Conservation (phyloP, 805 yeast species). For the Lachancea quebecensis region DNA sequence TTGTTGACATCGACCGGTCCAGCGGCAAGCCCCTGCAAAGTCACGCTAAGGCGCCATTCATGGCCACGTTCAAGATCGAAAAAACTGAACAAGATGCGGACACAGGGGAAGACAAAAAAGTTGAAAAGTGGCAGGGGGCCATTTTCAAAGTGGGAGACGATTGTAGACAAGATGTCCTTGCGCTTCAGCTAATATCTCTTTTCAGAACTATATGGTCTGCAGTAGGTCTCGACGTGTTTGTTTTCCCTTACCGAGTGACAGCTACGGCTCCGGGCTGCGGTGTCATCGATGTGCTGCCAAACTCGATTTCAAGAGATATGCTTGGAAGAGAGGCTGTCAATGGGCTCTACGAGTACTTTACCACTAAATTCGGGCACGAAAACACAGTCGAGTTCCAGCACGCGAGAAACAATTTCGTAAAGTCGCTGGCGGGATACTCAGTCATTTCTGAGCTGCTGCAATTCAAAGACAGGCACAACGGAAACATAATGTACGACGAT, state of each 20-base stretch:
- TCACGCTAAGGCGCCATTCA: constrained; percentile 97
- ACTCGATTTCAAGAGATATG: constrained; percentile 95
- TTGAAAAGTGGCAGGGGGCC: constrained; percentile 85
- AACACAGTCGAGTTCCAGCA: constrained; percentile 80
- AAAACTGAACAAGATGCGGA: constrained; percentile 42
- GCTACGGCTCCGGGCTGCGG: constrained; percentile 99
- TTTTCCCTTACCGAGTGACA: constrained; percentile 90
- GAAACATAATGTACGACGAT: constrained; percentile 93
- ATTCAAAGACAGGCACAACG: constrained; percentile 96
- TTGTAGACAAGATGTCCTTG: constrained; percentile 94
- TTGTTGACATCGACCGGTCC: constrained; percentile 82
- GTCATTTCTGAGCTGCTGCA: constrained; percentile 85
- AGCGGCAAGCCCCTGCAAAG: constrained; percentile 94
- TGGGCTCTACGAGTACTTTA: constrained; percentile 88
- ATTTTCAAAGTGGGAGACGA: constrained; percentile 99
- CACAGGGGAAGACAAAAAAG: constrained; percentile 35
- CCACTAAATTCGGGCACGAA: constrained; percentile 92
- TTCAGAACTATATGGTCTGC: constrained; percentile 86
- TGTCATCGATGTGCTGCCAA: constrained; percentile 94
- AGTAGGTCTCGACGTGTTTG: constrained; percentile 83
- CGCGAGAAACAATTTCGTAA: constrained; percentile 88
- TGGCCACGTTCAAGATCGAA: constrained; percentile 88
- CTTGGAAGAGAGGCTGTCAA: constrained; percentile 97
- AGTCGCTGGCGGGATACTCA: constrained; percentile 91
- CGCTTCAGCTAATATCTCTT: constrained; percentile 83